Base-by-base conservation (phyloP, 2,329 filamentous ascomycete species). In the Hawksworthiomyces lignivorus region DNA sequence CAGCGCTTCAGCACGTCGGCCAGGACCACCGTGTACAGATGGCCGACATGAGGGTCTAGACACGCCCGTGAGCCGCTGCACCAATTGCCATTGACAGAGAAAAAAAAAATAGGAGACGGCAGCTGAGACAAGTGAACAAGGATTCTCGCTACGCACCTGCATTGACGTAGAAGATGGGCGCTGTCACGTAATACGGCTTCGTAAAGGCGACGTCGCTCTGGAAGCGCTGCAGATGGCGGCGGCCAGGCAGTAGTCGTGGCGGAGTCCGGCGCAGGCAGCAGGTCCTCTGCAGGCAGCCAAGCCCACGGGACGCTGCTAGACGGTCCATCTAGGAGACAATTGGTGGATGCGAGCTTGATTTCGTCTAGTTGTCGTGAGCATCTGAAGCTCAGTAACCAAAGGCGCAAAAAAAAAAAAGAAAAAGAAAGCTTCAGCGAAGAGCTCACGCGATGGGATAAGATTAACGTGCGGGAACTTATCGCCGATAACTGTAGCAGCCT, bases 111-210 rank as follows among this genome's bases (percentile, higher is more conserved):
- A 26, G 3, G 24, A 26, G 12, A 26, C n/a, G n/a, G n/a, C n/a
- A n/a, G n/a, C n/a, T n/a, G n/a, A 29, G 7, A 11, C 24, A 26
- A 26, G 12, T 26, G 7, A 2, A 11, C 7, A 12, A 6, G 5
- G 7, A 2, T 14, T 7, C 2, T 12, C 28, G 15, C 6, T 40
- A 51, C 68, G 52, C 67, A 89, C 87, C 80, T 42, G 89, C 87
- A 75, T 98, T 98, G 67, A 98, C 92, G 63, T 98, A 98, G 69
- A 97, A 98, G 45, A 98, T 98, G 3, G 92, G 92, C 8, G 88
- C 94, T 5, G 92, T 97, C 55, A 95, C 73, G 69, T 97, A 98
- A 68, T 83, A 96, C 8, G 90, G 88, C 67, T 97, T 97, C 47
- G 48, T 24, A 4, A 24, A 14, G 15, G 28, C 30, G 21, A 15